phyloP scores from a whole-genome alignment of 768 basidiomycete genomes.

The Lactarius indigo region DNA sequence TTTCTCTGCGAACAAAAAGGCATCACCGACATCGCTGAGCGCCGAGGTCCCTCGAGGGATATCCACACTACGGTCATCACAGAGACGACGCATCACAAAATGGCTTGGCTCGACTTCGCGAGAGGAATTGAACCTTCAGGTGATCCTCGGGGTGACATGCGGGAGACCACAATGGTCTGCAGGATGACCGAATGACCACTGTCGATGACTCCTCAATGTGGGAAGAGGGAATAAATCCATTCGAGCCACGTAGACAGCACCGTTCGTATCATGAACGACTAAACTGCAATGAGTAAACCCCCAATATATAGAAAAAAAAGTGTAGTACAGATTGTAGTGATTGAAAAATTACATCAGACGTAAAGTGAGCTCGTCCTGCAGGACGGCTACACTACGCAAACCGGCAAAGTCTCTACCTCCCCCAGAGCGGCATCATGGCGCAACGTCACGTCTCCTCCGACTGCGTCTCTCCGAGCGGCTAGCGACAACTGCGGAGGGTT shows the following conservation, averaged over 20 bases:
- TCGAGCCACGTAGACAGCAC: neutral
- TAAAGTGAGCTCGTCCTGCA: slow-evolving; percentile 3
- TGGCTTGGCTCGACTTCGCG: too few species aligned
- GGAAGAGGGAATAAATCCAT: neutral
- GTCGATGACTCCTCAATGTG: too few species aligned
- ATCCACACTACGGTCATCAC: too few species aligned
- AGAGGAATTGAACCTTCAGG: neutral
- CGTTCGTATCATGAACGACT: neutral
- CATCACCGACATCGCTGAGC: too few species aligned
- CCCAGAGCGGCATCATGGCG: neutral
- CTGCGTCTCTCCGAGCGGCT: slow-evolving; percentile 56
- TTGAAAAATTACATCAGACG: slow-evolving; percentile 15
- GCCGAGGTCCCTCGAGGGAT: too few species aligned
- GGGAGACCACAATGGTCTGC: too few species aligned
- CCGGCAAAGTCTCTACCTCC: neutral
- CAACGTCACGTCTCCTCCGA: slow-evolving; percentile 46
- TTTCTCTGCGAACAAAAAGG: too few species aligned
- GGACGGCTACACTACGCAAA: slow-evolving; percentile 12
- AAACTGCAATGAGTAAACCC: slow-evolving; percentile 8
- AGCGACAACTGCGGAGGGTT: slow-evolving; percentile 50
- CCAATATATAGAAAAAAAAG: slow-evolving; percentile 1
- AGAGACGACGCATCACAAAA: too few species aligned
- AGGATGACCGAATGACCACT: too few species aligned
- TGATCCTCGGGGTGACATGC: neutral
- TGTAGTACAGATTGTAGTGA: slow-evolving; percentile 20